Conservation (phyloP, 805 yeast genomes). For the Ogataea parapolymorpha region DNA sequence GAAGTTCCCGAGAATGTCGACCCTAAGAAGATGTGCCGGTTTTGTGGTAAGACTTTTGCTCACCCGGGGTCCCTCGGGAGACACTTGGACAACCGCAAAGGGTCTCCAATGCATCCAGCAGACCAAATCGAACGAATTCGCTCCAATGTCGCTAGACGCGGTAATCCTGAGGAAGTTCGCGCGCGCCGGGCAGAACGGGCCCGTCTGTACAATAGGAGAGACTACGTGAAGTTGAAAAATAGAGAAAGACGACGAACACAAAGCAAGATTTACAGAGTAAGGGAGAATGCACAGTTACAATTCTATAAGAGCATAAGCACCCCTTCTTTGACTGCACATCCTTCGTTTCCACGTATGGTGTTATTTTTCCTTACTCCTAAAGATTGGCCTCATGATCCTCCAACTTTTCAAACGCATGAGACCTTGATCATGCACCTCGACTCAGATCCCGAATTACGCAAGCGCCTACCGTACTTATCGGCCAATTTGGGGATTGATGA, state of each 20-base stretch:
- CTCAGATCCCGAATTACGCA: conserved; percentile 19
- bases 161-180: conserved; percentile 41
- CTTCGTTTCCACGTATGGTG: conserved; percentile 49
- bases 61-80: conserved; percentile 60
- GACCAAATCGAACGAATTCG: conserved; percentile 45
- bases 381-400: conserved; percentile 53
- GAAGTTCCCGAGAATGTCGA: conserved; percentile 26
- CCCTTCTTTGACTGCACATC: conserved; percentile 40
- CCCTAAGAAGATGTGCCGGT: conserved; percentile 42
- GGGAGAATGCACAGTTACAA: conserved; percentile 32
- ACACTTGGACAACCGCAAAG: conserved; percentile 55
- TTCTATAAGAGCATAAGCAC: conserved; percentile 37
- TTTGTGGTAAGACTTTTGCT: conserved; percentile 52
- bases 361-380: conserved; percentile 43
- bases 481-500: conserved; percentile 9
- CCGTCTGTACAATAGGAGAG: conserved; percentile 43
- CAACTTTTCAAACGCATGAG: conserved; percentile 43
- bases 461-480: conserved; percentile 21
- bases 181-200: conserved; percentile 41
- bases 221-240: conserved; percentile 46
- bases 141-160: conserved; percentile 49
- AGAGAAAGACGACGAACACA: conserved; percentile 42
- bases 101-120: conserved; percentile 49
- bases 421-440: conserved; percentile 26
- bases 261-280: conserved; percentile 41